Evolutionary conservation across 1,284 basidiomycete genomes (phyloP).

Genomic region (Cryptococcus jaspeensis): DNA sequence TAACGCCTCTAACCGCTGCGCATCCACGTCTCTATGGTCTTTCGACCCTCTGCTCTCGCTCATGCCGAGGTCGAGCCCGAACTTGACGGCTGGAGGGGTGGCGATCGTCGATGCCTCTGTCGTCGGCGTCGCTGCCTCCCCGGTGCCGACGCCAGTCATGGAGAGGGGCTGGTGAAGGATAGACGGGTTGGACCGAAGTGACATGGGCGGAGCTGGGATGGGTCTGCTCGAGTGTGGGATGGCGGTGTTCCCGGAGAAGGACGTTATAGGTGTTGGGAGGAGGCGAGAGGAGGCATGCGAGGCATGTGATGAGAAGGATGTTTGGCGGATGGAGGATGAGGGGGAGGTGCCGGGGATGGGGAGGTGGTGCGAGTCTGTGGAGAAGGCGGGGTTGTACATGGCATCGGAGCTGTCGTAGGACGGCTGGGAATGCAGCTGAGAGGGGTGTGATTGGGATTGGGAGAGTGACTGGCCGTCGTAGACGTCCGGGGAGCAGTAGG

Average conservation of each 20-base stretch:
- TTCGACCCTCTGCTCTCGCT: conserved; percentile 4
- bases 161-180: not conserved
- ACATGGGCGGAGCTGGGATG: conserved; percentile 34
- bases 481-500: not conserved
- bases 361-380: not conserved
- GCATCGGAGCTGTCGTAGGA: not conserved
- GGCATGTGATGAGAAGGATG: conserved; percentile 4
- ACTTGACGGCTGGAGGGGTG: conserved; percentile 4
- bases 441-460: not conserved
- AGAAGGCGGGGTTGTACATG: not conserved
- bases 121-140: conserved; percentile 3
- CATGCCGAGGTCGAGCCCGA: conserved; percentile 2
- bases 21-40: conserved; percentile 40
- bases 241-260: conserved; percentile 3
- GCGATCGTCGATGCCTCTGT: conserved; percentile 4
- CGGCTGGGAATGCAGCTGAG: not conserved
- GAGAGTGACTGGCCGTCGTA: conserved; percentile 2
- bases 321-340: conserved; percentile 2
- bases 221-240: conserved; percentile 36
- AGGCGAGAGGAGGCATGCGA: conserved; percentile 7
- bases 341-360: not conserved
- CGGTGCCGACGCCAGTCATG: not conserved
- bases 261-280: conserved; percentile 2
- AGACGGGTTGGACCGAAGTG: conserved; percentile 1
- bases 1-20: conserved; percentile 42